Percentiles rank a stretch among this genome's conserved stretches.
These are phyloP conservation scores for Diutina sp. DNA, from an alignment of 1,139 yeast species.

Conservation along the genomic window DNA sequence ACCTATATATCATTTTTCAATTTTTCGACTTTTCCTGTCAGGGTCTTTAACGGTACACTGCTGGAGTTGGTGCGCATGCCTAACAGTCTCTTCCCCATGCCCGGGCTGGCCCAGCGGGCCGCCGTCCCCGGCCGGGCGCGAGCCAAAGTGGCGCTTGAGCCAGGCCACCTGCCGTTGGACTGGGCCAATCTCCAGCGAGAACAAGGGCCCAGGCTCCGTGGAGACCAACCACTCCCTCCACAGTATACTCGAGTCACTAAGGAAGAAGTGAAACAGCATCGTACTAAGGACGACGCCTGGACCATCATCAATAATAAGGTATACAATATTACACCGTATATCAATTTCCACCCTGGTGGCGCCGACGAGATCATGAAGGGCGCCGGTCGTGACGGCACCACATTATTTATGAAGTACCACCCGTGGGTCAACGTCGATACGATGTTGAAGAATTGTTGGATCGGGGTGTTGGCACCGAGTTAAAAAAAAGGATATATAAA, in stretches of 20 bases:
- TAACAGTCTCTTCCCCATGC: constrained; percentile 6
- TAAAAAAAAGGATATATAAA: too few relatives aligned
- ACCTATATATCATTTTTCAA: too few relatives aligned
- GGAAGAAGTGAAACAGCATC: constrained; percentile 52
- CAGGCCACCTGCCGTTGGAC: constrained; percentile 79
- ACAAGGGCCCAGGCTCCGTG: constrained; percentile 20
- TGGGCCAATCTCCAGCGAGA: constrained; percentile 56
- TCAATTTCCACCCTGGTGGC: constrained; percentile 92
- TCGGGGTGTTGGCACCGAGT: constrained; percentile 57
- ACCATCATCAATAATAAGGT: constrained; percentile 71
- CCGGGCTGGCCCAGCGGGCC: constrained; percentile 7
- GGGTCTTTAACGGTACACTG: too few relatives aligned
- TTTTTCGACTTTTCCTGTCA: too few relatives aligned
- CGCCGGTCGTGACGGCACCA: constrained; percentile 80
- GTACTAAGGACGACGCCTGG: constrained; percentile 63
- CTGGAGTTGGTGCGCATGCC: background rate
- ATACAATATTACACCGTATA: constrained; percentile 71
- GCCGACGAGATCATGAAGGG: constrained; percentile 61
- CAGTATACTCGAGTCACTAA: constrained; percentile 38
- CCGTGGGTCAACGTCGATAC: constrained; percentile 84
- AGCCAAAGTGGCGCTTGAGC: constrained; percentile 49
- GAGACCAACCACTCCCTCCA: constrained; percentile 27
- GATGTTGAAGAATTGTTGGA: constrained; percentile 62
- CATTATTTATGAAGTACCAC: constrained; percentile 69
- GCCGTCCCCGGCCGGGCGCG: background rate